Conservation (phyloP, 768 basidiomycete genomes). For the Suillus sp. region DNA sequence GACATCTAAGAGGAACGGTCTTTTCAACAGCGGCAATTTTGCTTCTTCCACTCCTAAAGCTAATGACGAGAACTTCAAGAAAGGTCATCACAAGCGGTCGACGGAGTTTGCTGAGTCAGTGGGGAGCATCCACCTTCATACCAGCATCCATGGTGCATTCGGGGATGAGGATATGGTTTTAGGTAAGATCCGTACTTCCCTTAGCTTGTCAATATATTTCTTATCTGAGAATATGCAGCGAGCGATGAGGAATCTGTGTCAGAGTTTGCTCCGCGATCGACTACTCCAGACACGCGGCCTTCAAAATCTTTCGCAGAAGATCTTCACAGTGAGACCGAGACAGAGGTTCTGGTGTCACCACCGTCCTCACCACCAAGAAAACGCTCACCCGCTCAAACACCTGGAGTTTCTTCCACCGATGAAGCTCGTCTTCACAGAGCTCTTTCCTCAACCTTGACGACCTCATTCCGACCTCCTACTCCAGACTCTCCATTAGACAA, state of each 20-base stretch:
- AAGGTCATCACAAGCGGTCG: slow-evolving; percentile 28
- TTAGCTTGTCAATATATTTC: slow-evolving; percentile 2
- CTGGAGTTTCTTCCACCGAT: slow-evolving; percentile 12
- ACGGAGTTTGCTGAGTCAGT: slow-evolving; percentile 32
- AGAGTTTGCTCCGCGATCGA: slow-evolving; percentile 26
- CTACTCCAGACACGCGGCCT: slow-evolving; percentile 29
- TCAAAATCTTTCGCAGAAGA: slow-evolving; percentile 20
- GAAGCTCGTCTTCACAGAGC: slow-evolving; percentile 22
- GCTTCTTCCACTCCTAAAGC: slow-evolving; percentile 6
- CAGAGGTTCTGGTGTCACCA: slow-evolving; percentile 30
- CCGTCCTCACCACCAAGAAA: slow-evolving; percentile 16
- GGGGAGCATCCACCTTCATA: slow-evolving; percentile 26
- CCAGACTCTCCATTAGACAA: slow-evolving; percentile 3
- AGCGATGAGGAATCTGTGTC: slow-evolving; percentile 41
- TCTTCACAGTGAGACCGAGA: slow-evolving; percentile 27
- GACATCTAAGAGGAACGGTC: slow-evolving; percentile 33
- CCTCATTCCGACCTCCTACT: slow-evolving; percentile 16
- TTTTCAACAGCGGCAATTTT: slow-evolving; percentile 17
- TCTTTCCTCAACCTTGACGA: slow-evolving; percentile 24
- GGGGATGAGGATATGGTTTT: slow-evolving; percentile 22
- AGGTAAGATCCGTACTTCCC: slow-evolving; percentile 20
- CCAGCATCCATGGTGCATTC: slow-evolving; percentile 17
- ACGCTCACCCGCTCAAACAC: slow-evolving; percentile 22
- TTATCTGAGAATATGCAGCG: slow-evolving; percentile 25
- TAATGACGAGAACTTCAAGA: slow-evolving; percentile 25